A percentile compares a stretch with the other conserved stretches of the same genome.
phyloP scores from a whole-genome alignment of 371 early-diverging fungal species.

The Mortierella sp. region DNA sequence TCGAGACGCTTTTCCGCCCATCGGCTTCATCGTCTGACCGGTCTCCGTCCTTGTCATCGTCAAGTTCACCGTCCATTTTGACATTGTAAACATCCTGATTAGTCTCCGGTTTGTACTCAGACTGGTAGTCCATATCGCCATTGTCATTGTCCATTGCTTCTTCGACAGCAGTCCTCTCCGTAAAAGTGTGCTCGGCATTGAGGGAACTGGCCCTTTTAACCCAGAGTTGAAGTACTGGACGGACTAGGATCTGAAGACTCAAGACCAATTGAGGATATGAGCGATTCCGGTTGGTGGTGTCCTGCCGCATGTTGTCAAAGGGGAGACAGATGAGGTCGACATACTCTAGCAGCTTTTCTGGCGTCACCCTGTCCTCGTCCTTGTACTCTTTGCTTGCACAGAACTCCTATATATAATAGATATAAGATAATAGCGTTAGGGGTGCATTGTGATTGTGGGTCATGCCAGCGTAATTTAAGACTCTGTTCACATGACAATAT shows the following conservation, averaged over 20 bases:
- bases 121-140: not conserved
- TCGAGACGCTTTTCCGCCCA: not conserved
- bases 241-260: conserved; percentile 7
- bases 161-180: not conserved
- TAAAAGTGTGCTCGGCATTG: not conserved
- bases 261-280: not conserved
- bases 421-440: not conserved
- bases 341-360: not conserved
- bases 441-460: not conserved
- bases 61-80: not conserved
- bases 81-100: not conserved
- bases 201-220: not conserved
- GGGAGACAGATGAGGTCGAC: conserved; percentile 4
- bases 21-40: no score
- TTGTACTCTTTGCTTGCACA: not conserved
- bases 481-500: not conserved
- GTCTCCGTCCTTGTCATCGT: not conserved
- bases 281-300: not conserved
- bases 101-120: not conserved
- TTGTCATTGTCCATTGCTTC: not conserved
- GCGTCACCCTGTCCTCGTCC: not conserved
- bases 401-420: not conserved
- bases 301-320: not conserved
- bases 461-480: not conserved
- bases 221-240: not conserved